Evolutionary conservation across 1,284 basidiomycete genomes (phyloP), one percentile per base, ranked within the genome.

Genomic region (Fistulinella staudtii): DNA sequence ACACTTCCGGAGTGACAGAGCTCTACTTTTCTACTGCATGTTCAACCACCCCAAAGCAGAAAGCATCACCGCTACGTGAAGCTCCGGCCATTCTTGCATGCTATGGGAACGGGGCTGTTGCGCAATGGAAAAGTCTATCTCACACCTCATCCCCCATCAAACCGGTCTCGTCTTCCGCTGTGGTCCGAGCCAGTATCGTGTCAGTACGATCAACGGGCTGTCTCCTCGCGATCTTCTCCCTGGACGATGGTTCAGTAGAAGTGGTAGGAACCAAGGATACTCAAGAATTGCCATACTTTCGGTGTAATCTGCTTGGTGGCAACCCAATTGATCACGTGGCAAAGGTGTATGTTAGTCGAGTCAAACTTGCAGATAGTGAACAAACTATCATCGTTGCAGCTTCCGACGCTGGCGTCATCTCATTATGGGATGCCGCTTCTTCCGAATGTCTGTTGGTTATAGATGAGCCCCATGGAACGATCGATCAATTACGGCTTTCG

Each of bases 401-500:
- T 8, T 82, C 85, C 1, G 74, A 79, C 33, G 74, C 76, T 0
- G 89, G 87, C 3, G 68, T 78, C 8, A 71, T 92, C 20, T 81
- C 82, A 0, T 57, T 91, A 11, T 89, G 83, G 85, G 82, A 88
- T 55, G 74, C 70, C 6, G 53, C 66, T 7, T 79, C 77, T 4
- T 73, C 75, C 5, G 78, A 82, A 45, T 78, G 79, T 50, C 73
- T 89, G 25, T 67, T 72, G 44, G 66, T 79, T 33, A 59, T 86
- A 21, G 80, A 82, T 40, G 79, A 81, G 23, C 64, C 70, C 0
- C 75, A 76, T 47, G 82, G 80, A 2, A 63, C 66, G 24, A 64
- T 85, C 54, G 75, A 68, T 49, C 67, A 72, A 41, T 55, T 88
- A 18, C 73, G 75, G 20, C 61, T 86, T 38, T 73, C 72, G 7